These are phyloP conservation scores for Cryptosporidium ryanae DNA, from an alignment of 169 alveolate genomes.

Conservation along the genomic window DNA sequence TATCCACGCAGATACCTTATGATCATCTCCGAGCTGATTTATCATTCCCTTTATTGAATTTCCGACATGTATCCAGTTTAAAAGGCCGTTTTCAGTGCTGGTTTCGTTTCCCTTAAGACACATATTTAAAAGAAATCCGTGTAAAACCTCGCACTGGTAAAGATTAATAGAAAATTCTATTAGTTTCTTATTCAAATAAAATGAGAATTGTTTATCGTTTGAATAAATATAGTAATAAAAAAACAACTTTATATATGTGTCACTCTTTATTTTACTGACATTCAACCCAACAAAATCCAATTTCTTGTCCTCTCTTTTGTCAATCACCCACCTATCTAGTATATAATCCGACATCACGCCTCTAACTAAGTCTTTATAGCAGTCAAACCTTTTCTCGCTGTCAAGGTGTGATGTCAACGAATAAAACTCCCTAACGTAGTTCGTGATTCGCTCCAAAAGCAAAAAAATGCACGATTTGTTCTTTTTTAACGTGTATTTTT, in stretches of 20 bases:
- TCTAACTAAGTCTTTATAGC: no score
- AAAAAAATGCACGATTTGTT: no score
- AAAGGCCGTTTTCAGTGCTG: background rate
- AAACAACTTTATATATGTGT: constrained; percentile 6
- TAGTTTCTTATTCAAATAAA: constrained; percentile 4
- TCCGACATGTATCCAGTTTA: constrained; percentile 38
- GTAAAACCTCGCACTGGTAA: constrained; percentile 1
- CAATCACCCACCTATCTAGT: no score
- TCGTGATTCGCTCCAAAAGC: no score
- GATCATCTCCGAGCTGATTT: constrained; percentile 18
- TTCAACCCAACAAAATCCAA: no score
- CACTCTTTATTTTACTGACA: background rate
- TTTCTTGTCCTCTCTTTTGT: no score
- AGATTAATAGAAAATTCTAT: constrained; percentile 17
- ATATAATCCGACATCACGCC: no score
- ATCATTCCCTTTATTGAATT: constrained; percentile 65
- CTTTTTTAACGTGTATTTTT: no score
- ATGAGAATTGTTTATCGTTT: background rate
- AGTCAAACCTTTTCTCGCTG: no score
- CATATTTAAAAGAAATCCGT: constrained; percentile 27
- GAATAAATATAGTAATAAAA: constrained; percentile 19
- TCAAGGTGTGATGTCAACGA: no score
- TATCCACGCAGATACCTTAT: constrained; percentile 17
- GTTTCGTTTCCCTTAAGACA: constrained; percentile 24
- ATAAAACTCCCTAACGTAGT: no score